Base-by-base conservation (phyloP, 2,329 filamentous ascomycete genomes). In the Clonostachys chloroleuca region DNA sequence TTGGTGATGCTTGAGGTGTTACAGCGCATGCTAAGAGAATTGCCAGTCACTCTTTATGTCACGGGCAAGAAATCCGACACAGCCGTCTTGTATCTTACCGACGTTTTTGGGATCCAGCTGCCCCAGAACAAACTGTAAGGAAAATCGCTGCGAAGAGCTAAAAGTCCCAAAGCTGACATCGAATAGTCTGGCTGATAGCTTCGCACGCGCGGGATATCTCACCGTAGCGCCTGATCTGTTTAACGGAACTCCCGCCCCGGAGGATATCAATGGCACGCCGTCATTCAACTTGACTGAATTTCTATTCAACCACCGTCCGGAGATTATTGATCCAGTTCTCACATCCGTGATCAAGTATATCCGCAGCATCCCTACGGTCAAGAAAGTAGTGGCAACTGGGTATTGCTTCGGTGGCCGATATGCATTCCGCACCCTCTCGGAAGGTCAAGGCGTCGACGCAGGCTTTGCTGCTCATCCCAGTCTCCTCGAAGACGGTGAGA, bases 391-490 rank as follows among this genome's bases (percentile, higher is more conserved):
- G 3, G 72, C 69, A 0, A 73, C 76, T 1, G 81, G 81, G 0
- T 84, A 84, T 58, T 84, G 81, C 59, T 84, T 78, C 55, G 81
- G 81, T 1, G 81, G 78, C 1, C 73, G 73, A 40, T 80, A 76
- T 53, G 64, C 77, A 6, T 75, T 76, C 48, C 68, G 81, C 6
- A 74, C 74, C 56, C 62, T 81, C 24, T 75, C 82, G 47, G 80
- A 56, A 4, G 81, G 75, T 1, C 14, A 39, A 18, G 36, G 36
- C 12, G 12, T 39, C 17, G 14, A n/a, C 17, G 36, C 36, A 3
- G 17, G 36, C 2, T 86, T 77, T 52, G 75, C 75, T 4, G 83
- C 82, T 4, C 83, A 87, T 56, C 83, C 83, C 0, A 79, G 73
- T 50, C 68, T 81, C 43, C 70, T 84, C 3, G 64, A 74, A 8